Percentiles rank a stretch among this genome's conserved stretches.
phyloP scores from a whole-genome alignment of 179 eudicot genomes.

The Nepenthes alata region DNA sequence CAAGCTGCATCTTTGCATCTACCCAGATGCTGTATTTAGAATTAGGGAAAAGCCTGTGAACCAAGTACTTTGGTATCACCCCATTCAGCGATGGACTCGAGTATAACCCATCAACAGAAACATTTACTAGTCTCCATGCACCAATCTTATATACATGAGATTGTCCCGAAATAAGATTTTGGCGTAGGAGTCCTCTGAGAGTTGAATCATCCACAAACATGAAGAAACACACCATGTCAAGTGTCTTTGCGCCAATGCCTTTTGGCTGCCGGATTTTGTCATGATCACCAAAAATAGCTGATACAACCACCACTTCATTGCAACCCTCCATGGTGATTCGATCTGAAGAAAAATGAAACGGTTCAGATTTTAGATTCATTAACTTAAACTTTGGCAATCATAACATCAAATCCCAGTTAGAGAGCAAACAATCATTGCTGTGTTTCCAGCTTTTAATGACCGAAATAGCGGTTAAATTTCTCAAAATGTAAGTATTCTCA shows the following conservation, averaged over 20 bases:
- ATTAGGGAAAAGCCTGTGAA: conserved; percentile 79
- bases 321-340: conserved; percentile 45
- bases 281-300: conserved; percentile 78
- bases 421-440: no score
- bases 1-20: conserved; percentile 82
- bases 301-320: conserved; percentile 58
- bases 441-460: no score
- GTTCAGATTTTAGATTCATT: neutral
- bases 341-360: conserved; percentile 28
- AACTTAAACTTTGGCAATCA: neutral
- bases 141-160: conserved; percentile 36
- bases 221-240: conserved; percentile 55
- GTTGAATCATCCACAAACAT: conserved; percentile 79
- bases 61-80: conserved; percentile 63
- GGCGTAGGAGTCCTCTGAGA: conserved; percentile 32
- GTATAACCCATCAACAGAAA: conserved; percentile 29
- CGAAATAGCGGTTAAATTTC: no score
- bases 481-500: no score
- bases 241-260: conserved; percentile 64
- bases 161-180: conserved; percentile 35
- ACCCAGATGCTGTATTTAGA: conserved; percentile 72
- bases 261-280: conserved; percentile 91
- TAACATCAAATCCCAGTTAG: neutral
- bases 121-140: conserved; percentile 66
- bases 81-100: conserved; percentile 83